phyloP scores from a whole-genome alignment of 768 basidiomycete species.

The Mrakia blollopis region DNA sequence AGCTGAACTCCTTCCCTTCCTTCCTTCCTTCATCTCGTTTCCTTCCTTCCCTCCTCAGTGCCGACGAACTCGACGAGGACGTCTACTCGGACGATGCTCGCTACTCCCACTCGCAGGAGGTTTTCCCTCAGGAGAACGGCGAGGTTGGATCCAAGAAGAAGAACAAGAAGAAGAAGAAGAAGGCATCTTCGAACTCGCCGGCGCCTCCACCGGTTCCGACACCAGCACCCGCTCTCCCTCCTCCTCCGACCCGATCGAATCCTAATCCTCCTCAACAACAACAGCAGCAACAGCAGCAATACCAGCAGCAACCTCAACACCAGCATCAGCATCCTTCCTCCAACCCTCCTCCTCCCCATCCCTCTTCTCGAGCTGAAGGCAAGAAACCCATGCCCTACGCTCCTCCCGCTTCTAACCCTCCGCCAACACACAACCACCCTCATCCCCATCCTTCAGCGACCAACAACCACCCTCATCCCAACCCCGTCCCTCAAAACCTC shows the following conservation, averaged over 20 bases:
- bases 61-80: constrained; percentile 50
- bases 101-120: constrained; percentile 27
- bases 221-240: constrained; percentile 15
- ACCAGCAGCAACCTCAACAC: constrained; percentile 43
- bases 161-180: constrained; percentile 34
- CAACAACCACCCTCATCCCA: constrained; percentile 22
- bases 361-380: constrained; percentile 77
- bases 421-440: constrained; percentile 30
- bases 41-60: constrained; percentile 41
- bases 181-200: not conserved
- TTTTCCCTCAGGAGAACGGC: constrained; percentile 15
- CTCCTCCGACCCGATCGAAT: constrained; percentile 24
- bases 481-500: constrained; percentile 9
- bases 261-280: constrained; percentile 34
- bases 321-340: constrained; percentile 48
- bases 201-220: constrained; percentile 16
- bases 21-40: not conserved
- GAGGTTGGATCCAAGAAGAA: constrained; percentile 28
- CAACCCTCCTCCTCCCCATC: constrained; percentile 51
- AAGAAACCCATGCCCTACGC: constrained; percentile 85
- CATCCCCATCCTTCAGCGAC: constrained; percentile 17
- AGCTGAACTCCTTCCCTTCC: not conserved
- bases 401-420: constrained; percentile 34
- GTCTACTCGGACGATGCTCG: constrained; percentile 42
- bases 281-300: constrained; percentile 43